Evolutionary conservation across 805 yeast species (phyloP), one percentile per base, ranked within the genome.

Genomic region (Pichia insulana): DNA sequence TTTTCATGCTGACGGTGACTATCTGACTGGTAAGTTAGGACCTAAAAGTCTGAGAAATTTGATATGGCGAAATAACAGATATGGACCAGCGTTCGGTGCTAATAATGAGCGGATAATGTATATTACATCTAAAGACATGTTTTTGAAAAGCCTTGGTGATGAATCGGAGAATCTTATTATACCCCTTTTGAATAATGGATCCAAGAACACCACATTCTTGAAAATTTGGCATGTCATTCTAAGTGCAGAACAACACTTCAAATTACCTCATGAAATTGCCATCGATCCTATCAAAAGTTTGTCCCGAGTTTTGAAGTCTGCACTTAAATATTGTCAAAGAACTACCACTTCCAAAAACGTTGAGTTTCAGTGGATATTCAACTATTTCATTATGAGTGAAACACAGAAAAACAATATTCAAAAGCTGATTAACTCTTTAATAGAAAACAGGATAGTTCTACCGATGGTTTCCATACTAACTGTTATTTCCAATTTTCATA

Each of bases 21-120:
- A 57, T 43, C 18, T 59, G 3, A 40, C 48, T 20, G 62, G 62
- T 10, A 43, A 46, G 22, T 30, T 52, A 33, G 60, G 60, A 11
- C 50, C 48, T 10, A 32, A 26, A 20, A 46, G 43, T 45, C 37
- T 55, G 3, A 50, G 55, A 36, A 36, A 39, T 34, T 31, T 51
- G 11, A 22, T 47, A 4, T 44, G 47, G 50, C 30, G 39, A 8
- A 34, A 37, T 3, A 49, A 43, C 34, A 45, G 45, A 36, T 33
- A 49, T 18, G 58, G 60, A 4, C 56, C 58, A 2, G 50, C 58
- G 10, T 50, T 44, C 35, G 43, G 45, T 27, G 42, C 50, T 5
- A 49, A 46, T 37, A 34, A 38, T 12, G 48, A 45, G 15, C 25
- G 25, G 5, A 8, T 22, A 22, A 22, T 22, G 25, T 22, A 5